A percentile compares a stretch with the other conserved stretches of the same genome.
Evolutionary conservation across 202 grass and related monocot genomes (phyloP).

Genomic region (Tripidium arundinaceum): DNA sequence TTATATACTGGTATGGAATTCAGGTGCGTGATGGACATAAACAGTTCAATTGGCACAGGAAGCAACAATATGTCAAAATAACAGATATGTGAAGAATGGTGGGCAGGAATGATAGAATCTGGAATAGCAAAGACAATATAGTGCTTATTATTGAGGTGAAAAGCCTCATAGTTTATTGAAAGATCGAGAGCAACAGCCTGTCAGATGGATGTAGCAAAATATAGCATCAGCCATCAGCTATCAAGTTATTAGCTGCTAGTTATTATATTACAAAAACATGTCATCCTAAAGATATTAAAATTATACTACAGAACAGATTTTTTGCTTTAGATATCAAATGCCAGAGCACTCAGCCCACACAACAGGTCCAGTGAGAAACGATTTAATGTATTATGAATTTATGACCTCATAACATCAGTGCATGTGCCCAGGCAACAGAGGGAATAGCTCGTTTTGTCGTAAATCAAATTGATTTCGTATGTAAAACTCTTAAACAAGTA

Average conservation of each 20-base stretch:
- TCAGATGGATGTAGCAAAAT: background rate
- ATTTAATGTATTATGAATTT: background rate
- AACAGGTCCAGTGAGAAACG: background rate
- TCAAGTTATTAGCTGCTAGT: background rate
- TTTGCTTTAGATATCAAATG: background rate
- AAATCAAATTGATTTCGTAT: background rate
- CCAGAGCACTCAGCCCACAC: background rate
- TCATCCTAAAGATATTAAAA: background rate
- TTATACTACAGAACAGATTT: background rate
- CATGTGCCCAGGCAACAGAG: background rate
- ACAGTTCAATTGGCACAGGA: background rate
- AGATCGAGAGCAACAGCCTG: background rate
- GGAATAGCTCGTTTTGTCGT: background rate
- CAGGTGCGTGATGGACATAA: slow-evolving; percentile 7
- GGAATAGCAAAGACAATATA: background rate
- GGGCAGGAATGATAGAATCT: slow-evolving; percentile 2
- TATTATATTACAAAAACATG: background rate
- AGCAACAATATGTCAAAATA: slow-evolving; percentile 26
- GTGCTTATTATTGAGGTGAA: background rate
- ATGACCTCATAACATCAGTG: background rate
- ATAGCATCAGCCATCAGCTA: background rate
- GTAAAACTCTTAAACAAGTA: slow-evolving; percentile 7
- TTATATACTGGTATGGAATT: slow-evolving; percentile 28
- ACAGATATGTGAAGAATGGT: background rate
- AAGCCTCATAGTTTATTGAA: background rate